A percentile compares a stretch with the other conserved stretches of the same genome.
Conservation (phyloP, 805 yeast species). For the Yamadazyma tumulicola region DNA sequence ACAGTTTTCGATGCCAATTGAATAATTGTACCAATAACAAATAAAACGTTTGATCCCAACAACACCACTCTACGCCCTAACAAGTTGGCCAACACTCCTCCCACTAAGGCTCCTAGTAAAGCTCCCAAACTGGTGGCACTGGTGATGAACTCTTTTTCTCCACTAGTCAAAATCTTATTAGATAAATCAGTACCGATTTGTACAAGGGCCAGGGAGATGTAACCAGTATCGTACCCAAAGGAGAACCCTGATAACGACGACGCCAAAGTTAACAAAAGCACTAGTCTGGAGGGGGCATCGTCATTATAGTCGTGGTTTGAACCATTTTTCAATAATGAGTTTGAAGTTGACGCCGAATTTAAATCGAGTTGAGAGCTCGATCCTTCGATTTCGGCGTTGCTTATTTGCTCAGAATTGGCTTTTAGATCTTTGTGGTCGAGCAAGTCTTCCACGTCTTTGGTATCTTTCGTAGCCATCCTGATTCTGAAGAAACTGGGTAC, state of each 20-base stretch:
- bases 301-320: constrained; percentile 2
- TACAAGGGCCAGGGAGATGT: constrained; percentile 89
- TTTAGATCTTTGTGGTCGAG: too few relatives aligned
- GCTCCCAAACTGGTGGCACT: constrained; percentile 96
- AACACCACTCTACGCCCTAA: constrained; percentile 84
- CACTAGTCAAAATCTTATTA: constrained; percentile 57
- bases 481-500: too few relatives aligned
- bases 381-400: too few relatives aligned
- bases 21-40: constrained; percentile 77
- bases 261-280: constrained; percentile 64
- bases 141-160: constrained; percentile 86
- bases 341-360: constrained; percentile 3
- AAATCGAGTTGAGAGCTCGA: constrained; percentile 3
- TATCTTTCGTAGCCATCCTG: too few relatives aligned
- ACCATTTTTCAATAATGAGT: constrained; percentile 5
- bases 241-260: constrained; percentile 92
- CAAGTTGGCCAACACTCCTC: constrained; percentile 79
- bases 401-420: too few relatives aligned
- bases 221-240: constrained; percentile 98
- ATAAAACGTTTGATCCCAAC: constrained; percentile 76
- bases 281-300: constrained; percentile 54
- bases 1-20: constrained; percentile 79
- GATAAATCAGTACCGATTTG: constrained; percentile 74
- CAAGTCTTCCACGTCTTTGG: too few relatives aligned
- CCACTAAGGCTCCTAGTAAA: constrained; percentile 67